phyloP scores from a whole-genome alignment of 192 early-diverging fungal genomes.

The Coemansia sp. region DNA sequence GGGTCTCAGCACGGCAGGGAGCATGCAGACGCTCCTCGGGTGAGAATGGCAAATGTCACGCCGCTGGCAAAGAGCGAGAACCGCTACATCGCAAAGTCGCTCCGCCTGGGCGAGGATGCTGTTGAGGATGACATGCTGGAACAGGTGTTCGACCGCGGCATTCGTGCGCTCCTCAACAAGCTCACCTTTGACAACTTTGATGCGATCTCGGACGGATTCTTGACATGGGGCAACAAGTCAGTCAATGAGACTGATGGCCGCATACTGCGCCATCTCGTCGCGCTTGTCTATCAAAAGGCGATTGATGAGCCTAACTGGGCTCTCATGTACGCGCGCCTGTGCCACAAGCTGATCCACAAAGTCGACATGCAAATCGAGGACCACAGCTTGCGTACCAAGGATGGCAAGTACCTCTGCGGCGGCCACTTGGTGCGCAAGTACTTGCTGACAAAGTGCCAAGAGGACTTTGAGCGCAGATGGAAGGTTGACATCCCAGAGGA shows the following conservation, averaged over 20 bases:
- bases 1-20: conserved; percentile 45
- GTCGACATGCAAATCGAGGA: conserved; percentile 63
- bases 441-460: conserved; percentile 92
- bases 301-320: conserved; percentile 91
- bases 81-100: conserved; percentile 69
- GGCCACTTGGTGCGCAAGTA: conserved; percentile 86
- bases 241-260: conserved; percentile 67
- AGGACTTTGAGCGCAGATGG: conserved; percentile 91
- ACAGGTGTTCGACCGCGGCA: conserved; percentile 76
- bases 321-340: conserved; percentile 87
- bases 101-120: conserved; percentile 38
- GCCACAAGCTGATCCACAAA: conserved; percentile 74
- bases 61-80: conserved; percentile 81
- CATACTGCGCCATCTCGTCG: conserved; percentile 81
- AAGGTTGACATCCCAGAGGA: conserved; percentile 80
- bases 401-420: conserved; percentile 59
- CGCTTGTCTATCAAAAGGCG: conserved; percentile 92
- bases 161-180: conserved; percentile 94
- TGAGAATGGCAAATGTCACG: conserved; percentile 63
- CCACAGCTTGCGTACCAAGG: conserved; percentile 39
- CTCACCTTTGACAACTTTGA: conserved; percentile 96
- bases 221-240: conserved; percentile 74
- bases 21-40: not conserved
- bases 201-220: conserved; percentile 78
- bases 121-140: conserved; percentile 57